phyloP scores from a whole-genome alignment of 768 basidiomycete genomes.

The Kwoniella pini region DNA sequence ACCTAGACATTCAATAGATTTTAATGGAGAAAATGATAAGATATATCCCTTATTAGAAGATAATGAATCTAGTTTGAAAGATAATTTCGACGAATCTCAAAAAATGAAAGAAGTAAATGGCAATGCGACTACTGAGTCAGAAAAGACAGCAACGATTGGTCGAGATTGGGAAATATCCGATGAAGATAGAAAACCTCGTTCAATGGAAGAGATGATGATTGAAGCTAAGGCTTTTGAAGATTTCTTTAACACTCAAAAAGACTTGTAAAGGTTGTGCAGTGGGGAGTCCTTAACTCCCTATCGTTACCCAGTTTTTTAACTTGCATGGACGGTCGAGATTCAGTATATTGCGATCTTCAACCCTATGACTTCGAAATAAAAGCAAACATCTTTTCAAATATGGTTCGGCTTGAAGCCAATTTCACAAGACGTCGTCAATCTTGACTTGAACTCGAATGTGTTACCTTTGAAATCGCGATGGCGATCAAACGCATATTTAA shows the following conservation, averaged over 20 bases:
- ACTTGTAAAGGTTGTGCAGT: too few species aligned
- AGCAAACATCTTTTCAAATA: too few species aligned
- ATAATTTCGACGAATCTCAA: constrained; percentile 48
- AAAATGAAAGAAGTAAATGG: not conserved
- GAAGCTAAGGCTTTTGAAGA: constrained; percentile 70
- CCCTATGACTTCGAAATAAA: too few species aligned
- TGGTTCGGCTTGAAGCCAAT: too few species aligned
- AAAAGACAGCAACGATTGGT: not conserved
- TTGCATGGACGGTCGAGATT: too few species aligned
- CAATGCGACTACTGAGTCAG: not conserved
- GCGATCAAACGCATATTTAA: too few species aligned
- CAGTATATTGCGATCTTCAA: too few species aligned
- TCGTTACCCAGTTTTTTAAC: too few species aligned
- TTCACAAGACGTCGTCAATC: too few species aligned
- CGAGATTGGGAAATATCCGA: constrained; percentile 54
- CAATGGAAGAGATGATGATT: constrained; percentile 72
- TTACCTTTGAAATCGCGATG: too few species aligned
- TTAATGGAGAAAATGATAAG: constrained; percentile 55
- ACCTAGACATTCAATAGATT: constrained; percentile 67
- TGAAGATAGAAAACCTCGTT: constrained; percentile 65
- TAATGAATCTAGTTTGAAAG: constrained; percentile 39
- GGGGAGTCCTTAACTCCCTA: too few species aligned
- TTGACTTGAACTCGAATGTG: too few species aligned
- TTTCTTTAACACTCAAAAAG: constrained; percentile 58
- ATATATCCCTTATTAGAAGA: constrained; percentile 70